Evolutionary conservation across 192 early-diverging fungal species (phyloP).

Genomic region (Chytriomyces confervae): DNA sequence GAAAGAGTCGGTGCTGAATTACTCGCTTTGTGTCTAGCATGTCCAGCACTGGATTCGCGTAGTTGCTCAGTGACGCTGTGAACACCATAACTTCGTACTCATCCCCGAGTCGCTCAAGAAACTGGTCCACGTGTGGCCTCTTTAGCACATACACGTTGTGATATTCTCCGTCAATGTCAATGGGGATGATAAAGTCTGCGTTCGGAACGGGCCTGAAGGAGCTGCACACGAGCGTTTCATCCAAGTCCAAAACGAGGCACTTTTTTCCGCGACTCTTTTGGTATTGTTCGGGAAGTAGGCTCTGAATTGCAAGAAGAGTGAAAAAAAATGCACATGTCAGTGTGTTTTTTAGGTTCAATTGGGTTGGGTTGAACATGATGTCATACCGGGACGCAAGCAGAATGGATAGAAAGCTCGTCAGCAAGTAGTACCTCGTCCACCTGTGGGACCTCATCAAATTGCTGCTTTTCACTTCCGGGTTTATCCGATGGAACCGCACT

Average conservation of each 20-base stretch:
- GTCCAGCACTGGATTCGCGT: constrained; percentile 90
- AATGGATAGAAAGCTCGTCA: too few species aligned
- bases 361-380: too few species aligned
- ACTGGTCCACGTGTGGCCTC: constrained; percentile 86
- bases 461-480: too few species aligned
- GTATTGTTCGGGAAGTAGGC: too few species aligned
- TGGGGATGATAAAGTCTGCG: constrained; percentile 85
- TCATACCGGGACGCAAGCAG: too few species aligned
- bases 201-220: constrained; percentile 81
- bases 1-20: constrained; percentile 84
- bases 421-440: too few species aligned
- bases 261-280: constrained; percentile 60
- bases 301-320: too few species aligned
- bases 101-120: constrained; percentile 78
- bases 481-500: too few species aligned
- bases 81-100: constrained; percentile 88
- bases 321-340: too few species aligned
- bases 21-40: constrained; percentile 79
- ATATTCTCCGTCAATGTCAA: constrained; percentile 81
- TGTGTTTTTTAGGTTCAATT: too few species aligned
- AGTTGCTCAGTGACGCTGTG: constrained; percentile 88
- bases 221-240: constrained; percentile 91
- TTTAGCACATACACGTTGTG: constrained; percentile 93
- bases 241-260: constrained; percentile 87
- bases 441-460: too few species aligned